Evolutionary conservation across 345 rosid genomes (phyloP).

Genomic region (Chamaenerion angustifolium): DNA sequence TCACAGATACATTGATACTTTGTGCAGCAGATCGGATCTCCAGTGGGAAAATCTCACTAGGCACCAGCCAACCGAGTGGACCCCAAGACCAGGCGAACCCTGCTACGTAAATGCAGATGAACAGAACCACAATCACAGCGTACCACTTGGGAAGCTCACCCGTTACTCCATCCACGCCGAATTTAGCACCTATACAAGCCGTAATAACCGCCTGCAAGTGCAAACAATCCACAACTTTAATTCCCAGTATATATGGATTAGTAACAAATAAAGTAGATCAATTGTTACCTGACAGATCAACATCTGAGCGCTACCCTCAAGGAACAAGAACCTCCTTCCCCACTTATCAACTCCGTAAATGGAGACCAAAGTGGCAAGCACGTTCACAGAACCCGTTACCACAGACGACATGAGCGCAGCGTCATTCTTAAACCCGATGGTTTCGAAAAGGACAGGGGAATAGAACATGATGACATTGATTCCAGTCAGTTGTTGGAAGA

Average conservation of each 20-base stretch:
- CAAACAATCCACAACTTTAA: background rate
- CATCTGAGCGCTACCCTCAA: constrained; percentile 76
- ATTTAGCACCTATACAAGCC: constrained; percentile 69
- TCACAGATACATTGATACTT: constrained; percentile 72
- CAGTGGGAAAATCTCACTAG: constrained; percentile 81
- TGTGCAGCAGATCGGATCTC: constrained; percentile 90
- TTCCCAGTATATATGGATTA: too few relatives aligned
- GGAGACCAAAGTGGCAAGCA: constrained; percentile 50
- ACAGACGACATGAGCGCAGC: constrained; percentile 78
- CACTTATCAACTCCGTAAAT: constrained; percentile 74
- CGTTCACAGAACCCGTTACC: constrained; percentile 59
- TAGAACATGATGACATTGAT: constrained; percentile 85
- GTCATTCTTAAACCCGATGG: constrained; percentile 55
- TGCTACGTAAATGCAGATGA: constrained; percentile 68
- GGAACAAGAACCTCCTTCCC: constrained; percentile 79
- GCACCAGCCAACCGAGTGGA: constrained; percentile 88
- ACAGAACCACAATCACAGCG: constrained; percentile 63
- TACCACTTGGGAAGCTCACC: constrained; percentile 73
- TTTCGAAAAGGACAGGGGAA: constrained; percentile 72
- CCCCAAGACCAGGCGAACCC: constrained; percentile 99
- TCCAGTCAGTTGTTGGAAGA: constrained; percentile 82
- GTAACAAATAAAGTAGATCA: too few relatives aligned
- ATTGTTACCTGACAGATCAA: constrained; percentile 66
- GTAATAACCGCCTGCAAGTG: constrained; percentile 35
- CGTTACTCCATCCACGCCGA: constrained; percentile 49